Percentiles rank a stretch among this genome's conserved stretches.
These are phyloP conservation scores for Dactylellina parvicollis DNA, from an alignment of 2,329 filamentous ascomycete species.

Conservation along the genomic window DNA sequence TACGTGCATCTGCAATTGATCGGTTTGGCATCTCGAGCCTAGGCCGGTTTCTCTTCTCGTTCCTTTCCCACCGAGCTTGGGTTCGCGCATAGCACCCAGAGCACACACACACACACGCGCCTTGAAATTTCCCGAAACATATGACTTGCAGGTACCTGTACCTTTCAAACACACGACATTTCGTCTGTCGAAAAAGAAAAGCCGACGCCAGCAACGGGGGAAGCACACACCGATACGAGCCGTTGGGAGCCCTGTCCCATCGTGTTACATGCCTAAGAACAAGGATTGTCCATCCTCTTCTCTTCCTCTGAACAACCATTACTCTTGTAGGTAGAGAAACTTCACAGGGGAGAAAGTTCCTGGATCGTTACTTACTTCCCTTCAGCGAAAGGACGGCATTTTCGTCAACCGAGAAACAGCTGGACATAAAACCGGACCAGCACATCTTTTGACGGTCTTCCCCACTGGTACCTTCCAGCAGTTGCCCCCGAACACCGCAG, in stretches of 20 bases:
- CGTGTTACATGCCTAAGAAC: constrained; percentile 54
- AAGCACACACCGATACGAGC: constrained; percentile 52
- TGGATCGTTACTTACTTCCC: constrained; percentile 23
- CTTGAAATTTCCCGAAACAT: constrained; percentile 41
- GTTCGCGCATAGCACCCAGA: constrained; percentile 40
- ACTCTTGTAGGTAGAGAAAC: constrained; percentile 34
- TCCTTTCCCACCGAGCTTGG: constrained; percentile 12
- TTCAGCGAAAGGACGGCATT: constrained; percentile 36
- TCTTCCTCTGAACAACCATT: constrained; percentile 38
- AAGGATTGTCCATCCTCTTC: constrained; percentile 44
- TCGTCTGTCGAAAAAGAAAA: constrained; percentile 49
- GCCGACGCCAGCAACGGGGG: constrained; percentile 21
- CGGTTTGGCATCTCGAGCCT: constrained; percentile 43
- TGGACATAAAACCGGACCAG: constrained; percentile 27
- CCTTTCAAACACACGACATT: constrained; percentile 39
- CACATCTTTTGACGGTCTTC: constrained; percentile 18
- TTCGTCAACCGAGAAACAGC: constrained; percentile 38
- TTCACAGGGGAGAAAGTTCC: constrained; percentile 19
- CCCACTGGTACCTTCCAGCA: constrained; percentile 25
- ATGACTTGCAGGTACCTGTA: constrained; percentile 39
- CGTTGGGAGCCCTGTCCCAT: constrained; percentile 52
- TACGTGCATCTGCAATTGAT: constrained; percentile 45
- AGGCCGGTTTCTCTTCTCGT: constrained; percentile 5
- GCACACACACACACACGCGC: constrained; percentile 26
- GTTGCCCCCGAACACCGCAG: constrained; percentile 39